Conservation (phyloP, 495 filamentous ascomycete genomes). For the Aspergillus diversus region DNA sequence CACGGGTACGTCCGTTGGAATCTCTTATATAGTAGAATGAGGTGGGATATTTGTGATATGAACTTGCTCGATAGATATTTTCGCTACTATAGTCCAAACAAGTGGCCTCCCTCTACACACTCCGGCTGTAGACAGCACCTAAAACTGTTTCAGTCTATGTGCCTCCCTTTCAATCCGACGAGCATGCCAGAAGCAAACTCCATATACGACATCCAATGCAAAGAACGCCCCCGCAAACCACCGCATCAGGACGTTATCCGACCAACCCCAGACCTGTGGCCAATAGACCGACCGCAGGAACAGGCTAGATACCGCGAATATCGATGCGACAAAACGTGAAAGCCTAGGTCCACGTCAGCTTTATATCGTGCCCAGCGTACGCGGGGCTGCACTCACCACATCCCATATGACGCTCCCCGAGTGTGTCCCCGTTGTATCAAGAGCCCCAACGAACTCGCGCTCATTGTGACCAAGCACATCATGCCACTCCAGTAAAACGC, state of each 20-base stretch:
- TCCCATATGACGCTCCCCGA: conserved; percentile 16
- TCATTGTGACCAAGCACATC: conserved; percentile 16
- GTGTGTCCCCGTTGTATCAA: conserved; percentile 21
- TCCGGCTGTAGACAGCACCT: too few relatives aligned
- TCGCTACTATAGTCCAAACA: too few relatives aligned
- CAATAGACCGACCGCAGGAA: conserved; percentile 7
- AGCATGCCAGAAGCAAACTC: conserved; percentile 16
- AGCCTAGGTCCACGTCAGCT: conserved; percentile 10
- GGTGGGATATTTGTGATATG: too few relatives aligned
- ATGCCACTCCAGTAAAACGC: conserved; percentile 23
- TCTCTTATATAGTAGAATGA: too few relatives aligned
- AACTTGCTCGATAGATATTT: too few relatives aligned
- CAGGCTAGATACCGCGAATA: not conserved
- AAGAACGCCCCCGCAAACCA: conserved; percentile 7
- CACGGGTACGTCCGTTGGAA: too few relatives aligned
- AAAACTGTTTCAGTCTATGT: too few relatives aligned
- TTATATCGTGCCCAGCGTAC: not conserved
- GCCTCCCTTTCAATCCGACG: not conserved
- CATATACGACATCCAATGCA: conserved; percentile 11
- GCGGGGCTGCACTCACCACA: conserved; percentile 15
- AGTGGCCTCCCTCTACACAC: too few relatives aligned
- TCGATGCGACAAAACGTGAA: conserved; percentile 11
- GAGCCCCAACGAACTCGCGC: conserved; percentile 8
- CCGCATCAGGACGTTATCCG: conserved; percentile 11
- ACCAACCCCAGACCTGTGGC: conserved; percentile 10